These are phyloP conservation scores for Teratosphaeria destructans DNA, from an alignment of 2,329 filamentous ascomycete species.

Conservation along the genomic window DNA sequence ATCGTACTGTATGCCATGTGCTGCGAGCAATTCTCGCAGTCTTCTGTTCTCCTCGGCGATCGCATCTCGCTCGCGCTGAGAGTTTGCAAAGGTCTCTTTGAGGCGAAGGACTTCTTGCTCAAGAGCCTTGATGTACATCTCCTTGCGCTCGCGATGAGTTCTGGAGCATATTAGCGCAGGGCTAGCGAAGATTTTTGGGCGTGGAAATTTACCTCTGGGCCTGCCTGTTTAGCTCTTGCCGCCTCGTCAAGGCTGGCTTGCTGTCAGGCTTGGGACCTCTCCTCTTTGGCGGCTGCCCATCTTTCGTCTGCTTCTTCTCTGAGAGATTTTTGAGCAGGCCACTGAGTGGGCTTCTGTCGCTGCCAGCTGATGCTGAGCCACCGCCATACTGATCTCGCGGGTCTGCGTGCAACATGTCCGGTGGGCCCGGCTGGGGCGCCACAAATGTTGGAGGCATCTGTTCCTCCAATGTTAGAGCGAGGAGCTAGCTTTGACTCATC, in stretches of 20 bases:
- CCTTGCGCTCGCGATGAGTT: constrained; percentile 92
- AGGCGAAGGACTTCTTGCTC: constrained; percentile 84
- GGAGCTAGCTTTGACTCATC: not conserved
- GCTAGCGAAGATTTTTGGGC: not conserved
- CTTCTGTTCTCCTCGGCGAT: constrained; percentile 70
- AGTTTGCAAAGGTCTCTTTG: constrained; percentile 70
- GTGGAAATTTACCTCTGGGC: constrained; percentile 64
- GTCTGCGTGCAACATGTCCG: not conserved
- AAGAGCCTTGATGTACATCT: constrained; percentile 86
- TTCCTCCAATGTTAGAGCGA: not conserved
- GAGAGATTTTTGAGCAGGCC: constrained; percentile 53
- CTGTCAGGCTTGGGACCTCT: constrained; percentile 93
- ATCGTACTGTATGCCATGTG: constrained; percentile 50
- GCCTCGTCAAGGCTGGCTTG: constrained; percentile 82
- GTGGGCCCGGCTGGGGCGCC: not conserved
- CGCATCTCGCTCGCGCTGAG: constrained; percentile 64
- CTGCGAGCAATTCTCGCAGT: constrained; percentile 52
- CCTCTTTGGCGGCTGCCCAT: constrained; percentile 77
- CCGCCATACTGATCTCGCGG: not conserved
- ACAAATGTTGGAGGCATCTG: not conserved
- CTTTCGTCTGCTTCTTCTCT: constrained; percentile 71
- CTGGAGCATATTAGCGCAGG: constrained; percentile 36
- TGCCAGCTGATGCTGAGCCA: constrained; percentile 1
- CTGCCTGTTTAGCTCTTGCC: constrained; percentile 90
- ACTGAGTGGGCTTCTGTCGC: constrained; percentile 7